These are phyloP conservation scores for Moricandia moricandioides DNA, from an alignment of 345 rosid genomes.

Conservation along the genomic window DNA sequence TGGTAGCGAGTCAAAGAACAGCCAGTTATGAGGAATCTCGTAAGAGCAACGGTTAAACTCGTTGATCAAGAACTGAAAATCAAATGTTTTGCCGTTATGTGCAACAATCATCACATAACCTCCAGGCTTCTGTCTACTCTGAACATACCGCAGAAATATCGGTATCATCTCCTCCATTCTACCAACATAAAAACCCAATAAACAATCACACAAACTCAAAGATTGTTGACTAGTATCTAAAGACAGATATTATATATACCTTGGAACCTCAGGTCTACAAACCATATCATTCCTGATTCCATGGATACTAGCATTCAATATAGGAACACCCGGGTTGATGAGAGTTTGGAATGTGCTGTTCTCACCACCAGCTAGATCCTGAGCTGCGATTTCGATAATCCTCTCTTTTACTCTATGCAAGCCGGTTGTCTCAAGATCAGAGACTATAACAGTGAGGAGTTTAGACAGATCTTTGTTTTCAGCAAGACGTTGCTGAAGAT, in stretches of 20 bases:
- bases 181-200: slow-evolving; percentile 17
- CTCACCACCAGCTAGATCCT: slow-evolving; percentile 80
- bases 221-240: background rate
- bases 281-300: slow-evolving; percentile 68
- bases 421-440: slow-evolving; percentile 85
- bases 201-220: background rate
- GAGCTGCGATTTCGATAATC: slow-evolving; percentile 77
- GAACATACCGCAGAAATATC: slow-evolving; percentile 54
- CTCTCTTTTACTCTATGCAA: slow-evolving; percentile 47
- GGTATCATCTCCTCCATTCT: slow-evolving; percentile 91
- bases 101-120: slow-evolving; percentile 67
- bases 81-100: slow-evolving; percentile 79
- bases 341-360: slow-evolving; percentile 84
- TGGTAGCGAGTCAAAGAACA: slow-evolving; percentile 62
- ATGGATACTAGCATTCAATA: slow-evolving; percentile 54
- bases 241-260: slow-evolving; percentile 39
- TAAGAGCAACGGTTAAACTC: slow-evolving; percentile 68
- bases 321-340: slow-evolving; percentile 62
- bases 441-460: slow-evolving; percentile 56
- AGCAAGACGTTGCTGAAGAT: slow-evolving; percentile 51
- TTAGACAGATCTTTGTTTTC: slow-evolving; percentile 50
- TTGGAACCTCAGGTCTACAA: slow-evolving; percentile 71
- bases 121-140: slow-evolving; percentile 75
- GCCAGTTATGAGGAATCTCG: slow-evolving; percentile 71
- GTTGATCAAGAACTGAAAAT: slow-evolving; percentile 63